phyloP scores from a whole-genome alignment of 371 early-diverging fungal genomes.

The Actinomortierella wolfii region DNA sequence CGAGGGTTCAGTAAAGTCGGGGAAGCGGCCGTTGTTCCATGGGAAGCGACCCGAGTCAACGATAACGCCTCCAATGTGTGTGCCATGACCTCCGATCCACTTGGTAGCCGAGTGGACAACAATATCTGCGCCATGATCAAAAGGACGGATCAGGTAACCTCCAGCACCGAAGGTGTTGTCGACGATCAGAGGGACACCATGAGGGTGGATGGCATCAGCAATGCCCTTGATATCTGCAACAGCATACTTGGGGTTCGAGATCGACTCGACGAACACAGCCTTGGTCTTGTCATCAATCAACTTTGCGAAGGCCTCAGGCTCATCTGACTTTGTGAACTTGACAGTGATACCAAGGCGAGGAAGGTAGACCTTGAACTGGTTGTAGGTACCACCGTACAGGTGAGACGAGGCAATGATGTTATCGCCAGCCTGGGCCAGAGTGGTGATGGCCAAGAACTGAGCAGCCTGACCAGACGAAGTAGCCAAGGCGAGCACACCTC shows the following conservation, averaged over 20 bases:
- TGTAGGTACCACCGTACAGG: conserved; percentile 90
- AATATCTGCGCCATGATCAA: conserved; percentile 92
- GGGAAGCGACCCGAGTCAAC: conserved; percentile 85
- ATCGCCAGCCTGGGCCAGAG: conserved; percentile 77
- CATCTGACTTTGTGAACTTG: conserved; percentile 75
- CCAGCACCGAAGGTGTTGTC: conserved; percentile 94
- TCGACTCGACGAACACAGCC: conserved; percentile 84
- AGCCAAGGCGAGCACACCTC: conserved; percentile 67
- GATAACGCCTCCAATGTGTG: conserved; percentile 86
- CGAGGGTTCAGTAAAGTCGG: conserved; percentile 82
- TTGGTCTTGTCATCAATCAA: conserved; percentile 86
- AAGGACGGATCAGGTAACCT: conserved; percentile 84
- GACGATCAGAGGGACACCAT: conserved; percentile 80
- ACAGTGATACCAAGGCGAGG: conserved; percentile 83
- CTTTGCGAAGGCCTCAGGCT: conserved; percentile 67
- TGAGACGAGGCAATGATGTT: conserved; percentile 82
- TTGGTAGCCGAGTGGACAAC: conserved; percentile 90
- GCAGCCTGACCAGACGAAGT: conserved; percentile 82
- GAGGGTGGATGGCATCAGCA: conserved; percentile 77
- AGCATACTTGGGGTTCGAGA: conserved; percentile 86
- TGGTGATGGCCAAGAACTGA: conserved; percentile 79
- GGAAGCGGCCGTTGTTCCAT: conserved; percentile 90
- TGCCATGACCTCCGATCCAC: conserved; percentile 89
- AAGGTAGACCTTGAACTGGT: conserved; percentile 83
- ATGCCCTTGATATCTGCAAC: conserved; percentile 85